Base-by-base conservation (phyloP, 2,329 filamentous ascomycete species). In the Claviceps sp. region DNA sequence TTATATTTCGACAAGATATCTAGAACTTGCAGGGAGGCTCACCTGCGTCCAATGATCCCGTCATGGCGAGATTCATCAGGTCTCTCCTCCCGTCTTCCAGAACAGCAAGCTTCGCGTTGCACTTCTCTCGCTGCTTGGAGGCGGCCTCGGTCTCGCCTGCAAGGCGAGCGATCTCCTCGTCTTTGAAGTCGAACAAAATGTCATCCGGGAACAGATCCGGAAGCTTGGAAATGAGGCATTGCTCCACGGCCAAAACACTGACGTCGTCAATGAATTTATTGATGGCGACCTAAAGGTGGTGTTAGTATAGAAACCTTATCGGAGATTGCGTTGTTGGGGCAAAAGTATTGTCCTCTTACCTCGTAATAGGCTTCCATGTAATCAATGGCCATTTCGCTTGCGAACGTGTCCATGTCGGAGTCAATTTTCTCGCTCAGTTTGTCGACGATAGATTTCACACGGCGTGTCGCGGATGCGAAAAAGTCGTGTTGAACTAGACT, bases 311-410 rank as follows among this genome's bases (percentile, higher is more conserved):
- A 2, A 9, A 11, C 1, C 4, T 40, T 22, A 1, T 37, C 1
- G 3, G 1, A 22, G 9, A 3, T 7, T 4, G 24, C 24, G 9
- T 16, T 16, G 24, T 11, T 5, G 22, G 3, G 14, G 18, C 13
- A 37, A 8, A 37, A 1, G 2, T 24, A 11, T 34, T 34, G 9
- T 34, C 3, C 1, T 18, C 37, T 50, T 47, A 64, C 70, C 60
- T 72, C 63, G 51, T 73, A 73, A 50, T 70, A 73, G 0, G 69
- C 68, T 37, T 66, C 58, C 56, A 71, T 62, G 18, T 59, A 66
- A 47, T 71, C 68, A 1, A 71, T 48, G 1, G 55, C 56, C 11
- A 54, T n/a, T 37, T 55, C 50, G 16, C 50, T 52, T 11, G 40
- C 51, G 13, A 44, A 50, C 1, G 16, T 22, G 14, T 51, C 48